phyloP scores from a whole-genome alignment of 345 rosid species.

The Boechera stricta region DNA sequence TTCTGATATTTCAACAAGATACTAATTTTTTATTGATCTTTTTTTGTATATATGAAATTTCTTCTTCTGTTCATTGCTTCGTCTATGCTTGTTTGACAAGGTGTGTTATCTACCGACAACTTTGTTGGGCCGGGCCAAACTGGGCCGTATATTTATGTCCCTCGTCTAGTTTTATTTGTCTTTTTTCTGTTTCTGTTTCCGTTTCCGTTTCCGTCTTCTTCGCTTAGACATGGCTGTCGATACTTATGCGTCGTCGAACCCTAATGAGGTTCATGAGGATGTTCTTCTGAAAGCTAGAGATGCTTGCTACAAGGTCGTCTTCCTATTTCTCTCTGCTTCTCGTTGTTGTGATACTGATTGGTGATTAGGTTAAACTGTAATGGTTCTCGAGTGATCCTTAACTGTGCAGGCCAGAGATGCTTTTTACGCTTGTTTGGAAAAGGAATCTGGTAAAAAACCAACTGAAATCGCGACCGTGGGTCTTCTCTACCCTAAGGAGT shows the following conservation, averaged over 20 bases:
- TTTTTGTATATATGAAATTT: too few species aligned
- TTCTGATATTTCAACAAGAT: constrained; percentile 2
- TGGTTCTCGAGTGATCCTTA: background rate
- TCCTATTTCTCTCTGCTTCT: background rate
- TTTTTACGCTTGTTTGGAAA: constrained; percentile 75
- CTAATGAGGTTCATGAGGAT: constrained; percentile 65
- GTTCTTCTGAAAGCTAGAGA: constrained; percentile 72
- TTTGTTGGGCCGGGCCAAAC: constrained; percentile 25
- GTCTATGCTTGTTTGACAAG: background rate
- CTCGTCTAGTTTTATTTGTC: background rate
- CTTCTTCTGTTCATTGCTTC: background rate
- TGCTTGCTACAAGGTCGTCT: constrained; percentile 73
- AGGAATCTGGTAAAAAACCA: constrained; percentile 68
- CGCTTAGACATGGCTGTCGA: constrained; percentile 50
- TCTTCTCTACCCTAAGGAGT: constrained; percentile 69
- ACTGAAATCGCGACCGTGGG: constrained; percentile 83
- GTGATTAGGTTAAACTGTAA: constrained; percentile 10
- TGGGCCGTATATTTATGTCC: background rate
- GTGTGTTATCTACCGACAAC: background rate
- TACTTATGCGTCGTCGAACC: constrained; percentile 54
- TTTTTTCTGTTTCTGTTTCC: background rate
- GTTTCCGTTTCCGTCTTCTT: background rate
- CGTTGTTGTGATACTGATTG: background rate
- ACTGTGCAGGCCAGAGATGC: constrained; percentile 71
- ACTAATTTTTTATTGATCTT: background rate